Percentiles rank a stretch among this genome's conserved stretches.
These are phyloP conservation scores for Eudorina sp. DNA, from an alignment of 139 green algal genomes.

Conservation along the genomic window DNA sequence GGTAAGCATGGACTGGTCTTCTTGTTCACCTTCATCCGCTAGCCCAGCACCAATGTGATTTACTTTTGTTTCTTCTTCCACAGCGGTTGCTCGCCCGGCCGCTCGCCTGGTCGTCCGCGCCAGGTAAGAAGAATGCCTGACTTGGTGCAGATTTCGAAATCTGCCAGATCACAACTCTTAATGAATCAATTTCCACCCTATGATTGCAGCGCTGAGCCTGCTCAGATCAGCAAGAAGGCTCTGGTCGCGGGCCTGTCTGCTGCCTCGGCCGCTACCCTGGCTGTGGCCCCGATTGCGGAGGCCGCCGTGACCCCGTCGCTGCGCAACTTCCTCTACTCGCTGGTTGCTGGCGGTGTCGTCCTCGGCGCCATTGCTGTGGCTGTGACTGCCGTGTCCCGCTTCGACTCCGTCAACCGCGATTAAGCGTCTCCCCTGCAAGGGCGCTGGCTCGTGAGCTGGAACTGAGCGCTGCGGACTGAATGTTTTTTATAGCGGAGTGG, in stretches of 20 bases:
- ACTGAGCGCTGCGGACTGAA: background rate
- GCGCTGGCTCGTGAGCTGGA: background rate
- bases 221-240: constrained; percentile 61
- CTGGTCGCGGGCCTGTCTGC: constrained; percentile 76
- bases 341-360: constrained; percentile 90
- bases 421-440: background rate
- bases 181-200: no score
- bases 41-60: background rate
- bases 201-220: constrained; percentile 62
- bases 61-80: background rate
- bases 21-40: background rate
- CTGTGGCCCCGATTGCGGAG: constrained; percentile 78
- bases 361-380: constrained; percentile 87
- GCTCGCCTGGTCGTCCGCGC: constrained; percentile 49
- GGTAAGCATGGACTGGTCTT: constrained; percentile 13
- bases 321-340: constrained; percentile 92
- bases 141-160: background rate
- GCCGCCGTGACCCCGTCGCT: constrained; percentile 92
- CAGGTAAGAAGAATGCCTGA: constrained; percentile 24
- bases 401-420: constrained; percentile 74
- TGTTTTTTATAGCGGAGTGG: background rate
- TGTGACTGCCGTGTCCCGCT: constrained; percentile 88
- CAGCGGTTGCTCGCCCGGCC: constrained; percentile 41
- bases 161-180: no score
- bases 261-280: constrained; percentile 69